phyloP scores from a whole-genome alignment of 192 early-diverging fungal species.

The Allomyces javanicus region DNA sequence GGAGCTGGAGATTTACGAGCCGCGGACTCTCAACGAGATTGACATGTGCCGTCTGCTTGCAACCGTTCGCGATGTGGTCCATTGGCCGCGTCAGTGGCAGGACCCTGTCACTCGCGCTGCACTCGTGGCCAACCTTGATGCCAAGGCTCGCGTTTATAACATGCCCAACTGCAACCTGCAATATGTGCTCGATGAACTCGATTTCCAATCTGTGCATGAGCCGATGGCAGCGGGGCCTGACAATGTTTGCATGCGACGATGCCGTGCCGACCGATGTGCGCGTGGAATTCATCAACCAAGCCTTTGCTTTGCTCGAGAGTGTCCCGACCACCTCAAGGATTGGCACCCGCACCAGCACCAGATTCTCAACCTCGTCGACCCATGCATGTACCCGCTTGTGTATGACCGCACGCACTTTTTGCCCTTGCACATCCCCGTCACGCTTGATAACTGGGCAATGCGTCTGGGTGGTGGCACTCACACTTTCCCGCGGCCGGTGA shows the following conservation, averaged over 20 bases:
- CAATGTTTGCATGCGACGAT: too few relatives aligned
- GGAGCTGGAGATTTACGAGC: too few relatives aligned
- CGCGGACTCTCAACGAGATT: too few relatives aligned
- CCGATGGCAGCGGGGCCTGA: conserved; percentile 8
- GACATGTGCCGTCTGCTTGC: conserved; percentile 11
- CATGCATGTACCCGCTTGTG: conserved; percentile 24
- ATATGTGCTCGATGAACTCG: conserved; percentile 21
- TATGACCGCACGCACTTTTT: too few relatives aligned
- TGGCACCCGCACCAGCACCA: conserved; percentile 21
- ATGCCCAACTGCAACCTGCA: conserved; percentile 17
- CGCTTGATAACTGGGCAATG: too few relatives aligned
- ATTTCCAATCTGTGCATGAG: conserved; percentile 11
- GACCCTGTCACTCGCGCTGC: conserved; percentile 8
- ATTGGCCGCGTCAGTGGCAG: conserved; percentile 10
- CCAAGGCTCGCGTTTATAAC: conserved; percentile 9
- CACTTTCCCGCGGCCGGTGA: too few relatives aligned
- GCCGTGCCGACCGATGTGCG: conserved; percentile 9
- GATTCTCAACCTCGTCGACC: conserved; percentile 16
- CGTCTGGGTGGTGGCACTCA: too few relatives aligned
- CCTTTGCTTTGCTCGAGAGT: conserved; percentile 13
- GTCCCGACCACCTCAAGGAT: conserved; percentile 12
- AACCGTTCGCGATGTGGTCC: conserved; percentile 21
- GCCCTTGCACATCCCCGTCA: too few relatives aligned
- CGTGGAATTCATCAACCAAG: conserved; percentile 4
- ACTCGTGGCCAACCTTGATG: background rate